phyloP scores from a whole-genome alignment of 1,139 yeast genomes.

The Sugiyamaella japonica region DNA sequence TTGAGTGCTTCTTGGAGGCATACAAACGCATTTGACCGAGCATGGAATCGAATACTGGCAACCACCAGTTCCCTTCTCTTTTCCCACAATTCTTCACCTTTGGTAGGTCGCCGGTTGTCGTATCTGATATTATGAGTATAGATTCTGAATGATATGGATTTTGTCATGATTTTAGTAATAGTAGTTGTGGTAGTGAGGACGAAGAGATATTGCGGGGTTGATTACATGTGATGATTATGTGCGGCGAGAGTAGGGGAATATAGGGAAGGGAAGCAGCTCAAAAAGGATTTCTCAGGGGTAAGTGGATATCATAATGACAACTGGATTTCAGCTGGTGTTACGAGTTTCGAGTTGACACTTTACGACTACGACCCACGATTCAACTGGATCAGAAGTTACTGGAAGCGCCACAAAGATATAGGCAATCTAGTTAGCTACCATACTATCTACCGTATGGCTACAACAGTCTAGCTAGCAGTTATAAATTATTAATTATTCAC shows the following conservation, averaged over 20 bases:
- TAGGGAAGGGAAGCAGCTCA: too few species aligned
- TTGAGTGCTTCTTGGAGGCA: conserved; percentile 58
- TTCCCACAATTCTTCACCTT: conserved; percentile 49
- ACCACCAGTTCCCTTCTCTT: conserved; percentile 45
- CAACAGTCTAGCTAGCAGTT: too few species aligned
- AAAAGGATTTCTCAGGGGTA: too few species aligned
- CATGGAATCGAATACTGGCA: conserved; percentile 46
- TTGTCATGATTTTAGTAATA: conserved; percentile 10
- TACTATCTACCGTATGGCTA: too few species aligned
- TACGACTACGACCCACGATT: too few species aligned
- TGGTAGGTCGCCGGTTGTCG: conserved; percentile 38
- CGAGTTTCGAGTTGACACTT: too few species aligned
- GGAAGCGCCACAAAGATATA: background rate
- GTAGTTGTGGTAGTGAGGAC: background rate
- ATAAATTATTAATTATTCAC: too few species aligned
- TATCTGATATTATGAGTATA: conserved; percentile 58
- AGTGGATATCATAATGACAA: too few species aligned
- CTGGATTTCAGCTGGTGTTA: too few species aligned
- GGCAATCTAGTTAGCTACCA: too few species aligned
- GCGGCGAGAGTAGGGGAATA: background rate
- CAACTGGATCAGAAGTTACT: too few species aligned
- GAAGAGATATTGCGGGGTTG: conserved; percentile 2
- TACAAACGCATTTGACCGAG: conserved; percentile 43
- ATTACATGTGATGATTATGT: background rate
- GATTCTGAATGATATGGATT: conserved; percentile 39